Conservation (phyloP, 148 eudicot genomes). For the Persicaria maculosa region DNA sequence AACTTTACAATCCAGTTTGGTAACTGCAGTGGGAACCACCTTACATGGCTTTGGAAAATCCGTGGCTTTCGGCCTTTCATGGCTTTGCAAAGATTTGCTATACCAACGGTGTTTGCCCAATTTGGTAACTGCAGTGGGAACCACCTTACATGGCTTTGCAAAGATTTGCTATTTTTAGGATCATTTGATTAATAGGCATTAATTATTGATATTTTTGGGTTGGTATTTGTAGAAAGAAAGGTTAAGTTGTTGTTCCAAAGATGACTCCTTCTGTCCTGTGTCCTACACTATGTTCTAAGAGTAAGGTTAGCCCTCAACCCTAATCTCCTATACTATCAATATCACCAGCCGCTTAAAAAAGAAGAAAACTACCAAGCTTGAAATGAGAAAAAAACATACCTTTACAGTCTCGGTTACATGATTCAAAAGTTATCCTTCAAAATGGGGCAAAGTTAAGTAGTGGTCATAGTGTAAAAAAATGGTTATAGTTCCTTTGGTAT, state of each 20-base stretch:
- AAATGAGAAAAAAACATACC: neutral
- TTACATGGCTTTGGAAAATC: neutral
- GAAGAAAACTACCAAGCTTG: neutral
- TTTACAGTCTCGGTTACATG: neutral
- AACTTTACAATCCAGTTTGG: neutral
- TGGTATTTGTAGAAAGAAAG: neutral
- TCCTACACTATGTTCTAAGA: neutral
- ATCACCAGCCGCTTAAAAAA: neutral
- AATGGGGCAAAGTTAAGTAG: neutral
- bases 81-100: neutral
- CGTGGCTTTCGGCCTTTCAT: neutral
- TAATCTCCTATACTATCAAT: neutral
- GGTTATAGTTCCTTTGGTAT: too few species aligned
- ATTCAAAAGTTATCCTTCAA: neutral
- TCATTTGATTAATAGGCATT: neutral
- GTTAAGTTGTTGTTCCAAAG: neutral
- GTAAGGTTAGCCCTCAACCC: neutral
- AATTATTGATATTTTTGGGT: neutral
- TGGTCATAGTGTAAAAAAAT: neutral
- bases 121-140: neutral
- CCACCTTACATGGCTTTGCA: neutral
- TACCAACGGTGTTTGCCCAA: too few species aligned
- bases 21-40: neutral
- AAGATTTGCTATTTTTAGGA: neutral
- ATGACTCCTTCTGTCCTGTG: neutral